phyloP scores from a whole-genome alignment of 495 filamentous ascomycete species.

The Aspergillus taichungensis region DNA sequence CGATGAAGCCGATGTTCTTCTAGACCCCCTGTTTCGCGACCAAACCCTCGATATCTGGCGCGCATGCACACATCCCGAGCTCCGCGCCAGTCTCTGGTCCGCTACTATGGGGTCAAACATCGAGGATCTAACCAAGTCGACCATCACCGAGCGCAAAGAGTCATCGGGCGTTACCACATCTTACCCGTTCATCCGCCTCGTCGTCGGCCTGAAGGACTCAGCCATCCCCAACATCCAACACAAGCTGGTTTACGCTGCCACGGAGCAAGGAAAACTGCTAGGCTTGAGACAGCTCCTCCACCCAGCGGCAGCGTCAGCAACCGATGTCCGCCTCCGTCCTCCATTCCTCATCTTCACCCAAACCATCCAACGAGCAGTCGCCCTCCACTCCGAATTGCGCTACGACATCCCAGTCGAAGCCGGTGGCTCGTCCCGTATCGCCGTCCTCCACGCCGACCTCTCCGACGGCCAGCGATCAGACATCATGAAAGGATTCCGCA shows the following conservation, averaged over 20 bases:
- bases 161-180: conserved; percentile 16
- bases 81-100: conserved; percentile 80
- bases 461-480: conserved; percentile 62
- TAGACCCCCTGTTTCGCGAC: conserved; percentile 82
- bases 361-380: conserved; percentile 80
- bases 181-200: conserved; percentile 62
- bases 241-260: conserved; percentile 81
- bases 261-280: conserved; percentile 86
- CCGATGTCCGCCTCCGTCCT: conserved; percentile 59
- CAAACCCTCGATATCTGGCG: conserved; percentile 86
- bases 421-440: conserved; percentile 77
- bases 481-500: conserved; percentile 83
- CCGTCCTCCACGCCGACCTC: conserved; percentile 81
- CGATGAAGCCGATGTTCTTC: conserved; percentile 90
- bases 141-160: conserved; percentile 44
- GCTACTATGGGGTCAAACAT: conserved; percentile 94
- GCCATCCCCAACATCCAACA: conserved; percentile 87
- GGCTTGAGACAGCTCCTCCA: conserved; percentile 88
- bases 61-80: conserved; percentile 53
- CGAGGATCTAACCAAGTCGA: conserved; percentile 62
- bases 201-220: conserved; percentile 91
- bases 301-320: conserved; percentile 51
- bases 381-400: conserved; percentile 79
- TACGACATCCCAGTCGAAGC: conserved; percentile 90
- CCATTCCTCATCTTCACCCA: conserved; percentile 94